These are phyloP conservation scores for Kazachstania africana DNA, from an alignment of 805 yeast species.

Conservation along the genomic window DNA sequence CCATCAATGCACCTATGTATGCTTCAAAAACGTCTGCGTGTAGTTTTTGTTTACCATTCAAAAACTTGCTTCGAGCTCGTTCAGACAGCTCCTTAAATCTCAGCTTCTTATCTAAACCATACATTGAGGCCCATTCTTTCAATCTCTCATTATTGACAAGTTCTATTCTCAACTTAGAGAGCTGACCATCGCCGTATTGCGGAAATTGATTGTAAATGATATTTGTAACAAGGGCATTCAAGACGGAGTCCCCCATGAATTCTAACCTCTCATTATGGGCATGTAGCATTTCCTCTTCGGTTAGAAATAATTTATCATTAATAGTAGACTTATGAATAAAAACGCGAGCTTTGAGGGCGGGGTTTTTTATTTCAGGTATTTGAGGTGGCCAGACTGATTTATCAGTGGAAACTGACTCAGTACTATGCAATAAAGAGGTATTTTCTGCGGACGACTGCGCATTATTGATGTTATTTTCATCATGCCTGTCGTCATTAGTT, in stretches of 20 bases:
- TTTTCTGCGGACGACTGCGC: too few relatives aligned
- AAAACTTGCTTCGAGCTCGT: constrained; percentile 31
- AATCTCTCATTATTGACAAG: constrained; percentile 65
- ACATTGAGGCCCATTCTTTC: constrained; percentile 55
- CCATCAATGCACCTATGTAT: constrained; percentile 76
- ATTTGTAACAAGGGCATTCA: constrained; percentile 60
- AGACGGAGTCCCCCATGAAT: constrained; percentile 79
- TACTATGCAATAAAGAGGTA: constrained; percentile 7
- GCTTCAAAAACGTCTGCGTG: constrained; percentile 92
- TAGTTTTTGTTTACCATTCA: constrained; percentile 51
- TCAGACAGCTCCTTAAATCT: too few relatives aligned
- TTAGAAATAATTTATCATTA: constrained; percentile 43
- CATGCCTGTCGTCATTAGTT: neutral
- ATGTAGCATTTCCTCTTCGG: constrained; percentile 44
- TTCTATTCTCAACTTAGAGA: constrained; percentile 57
- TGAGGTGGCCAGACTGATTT: constrained; percentile 44
- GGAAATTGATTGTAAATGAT: constrained; percentile 60
- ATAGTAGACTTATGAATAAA: constrained; percentile 73
- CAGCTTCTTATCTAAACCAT: constrained; percentile 52
- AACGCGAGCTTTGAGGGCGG: constrained; percentile 51
- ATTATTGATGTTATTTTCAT: neutral
- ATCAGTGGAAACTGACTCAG: constrained; percentile 15
- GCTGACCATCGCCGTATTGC: constrained; percentile 64
- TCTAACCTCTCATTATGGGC: constrained; percentile 81
- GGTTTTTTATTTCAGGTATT: constrained; percentile 55